A percentile compares a stretch with the other conserved stretches of the same genome.
phyloP scores from a whole-genome alignment of 768 basidiomycete species.

The Boletus tylopilopsis region DNA sequence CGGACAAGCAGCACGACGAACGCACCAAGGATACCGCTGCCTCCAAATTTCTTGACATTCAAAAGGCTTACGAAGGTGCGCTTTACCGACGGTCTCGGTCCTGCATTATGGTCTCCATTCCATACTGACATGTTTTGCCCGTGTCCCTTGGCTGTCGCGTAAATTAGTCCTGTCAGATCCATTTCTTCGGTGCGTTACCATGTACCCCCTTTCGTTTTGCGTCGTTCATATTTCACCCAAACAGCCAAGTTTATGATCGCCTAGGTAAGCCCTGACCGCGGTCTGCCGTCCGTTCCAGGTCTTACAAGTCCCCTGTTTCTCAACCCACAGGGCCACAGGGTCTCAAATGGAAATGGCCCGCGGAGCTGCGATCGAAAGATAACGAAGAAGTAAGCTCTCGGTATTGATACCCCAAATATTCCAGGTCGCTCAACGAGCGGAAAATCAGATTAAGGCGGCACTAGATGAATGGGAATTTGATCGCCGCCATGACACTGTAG shows the following conservation, averaged over 20 bases:
- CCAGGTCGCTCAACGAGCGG: conserved; percentile 20
- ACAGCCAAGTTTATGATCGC: conserved; percentile 70
- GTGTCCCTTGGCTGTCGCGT: conserved; percentile 13
- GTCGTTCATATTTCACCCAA: conserved; percentile 13
- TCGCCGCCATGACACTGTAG: conserved; percentile 34
- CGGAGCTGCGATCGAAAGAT: conserved; percentile 40
- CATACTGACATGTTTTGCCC: background rate
- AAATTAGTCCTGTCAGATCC: conserved; percentile 65
- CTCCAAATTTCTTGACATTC: conserved; percentile 67
- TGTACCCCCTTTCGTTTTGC: background rate
- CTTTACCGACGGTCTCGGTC: background rate
- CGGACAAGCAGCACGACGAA: conserved; percentile 73
- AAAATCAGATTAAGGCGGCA: conserved; percentile 44
- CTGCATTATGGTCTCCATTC: background rate
- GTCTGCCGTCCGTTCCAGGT: background rate
- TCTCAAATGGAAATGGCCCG: conserved; percentile 42
- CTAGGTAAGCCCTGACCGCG: conserved; percentile 45
- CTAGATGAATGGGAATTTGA: conserved; percentile 40
- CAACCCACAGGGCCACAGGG: conserved; percentile 33
- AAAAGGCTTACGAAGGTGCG: conserved; percentile 79
- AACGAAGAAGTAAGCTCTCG: conserved; percentile 43
- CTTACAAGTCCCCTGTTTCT: conserved; percentile 10
- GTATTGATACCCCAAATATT: conserved; percentile 14
- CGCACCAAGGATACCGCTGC: conserved; percentile 55
- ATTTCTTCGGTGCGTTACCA: conserved; percentile 52